Evolutionary conservation across 345 rosid species (phyloP).

Genomic region (Heritiera littoralis): DNA sequence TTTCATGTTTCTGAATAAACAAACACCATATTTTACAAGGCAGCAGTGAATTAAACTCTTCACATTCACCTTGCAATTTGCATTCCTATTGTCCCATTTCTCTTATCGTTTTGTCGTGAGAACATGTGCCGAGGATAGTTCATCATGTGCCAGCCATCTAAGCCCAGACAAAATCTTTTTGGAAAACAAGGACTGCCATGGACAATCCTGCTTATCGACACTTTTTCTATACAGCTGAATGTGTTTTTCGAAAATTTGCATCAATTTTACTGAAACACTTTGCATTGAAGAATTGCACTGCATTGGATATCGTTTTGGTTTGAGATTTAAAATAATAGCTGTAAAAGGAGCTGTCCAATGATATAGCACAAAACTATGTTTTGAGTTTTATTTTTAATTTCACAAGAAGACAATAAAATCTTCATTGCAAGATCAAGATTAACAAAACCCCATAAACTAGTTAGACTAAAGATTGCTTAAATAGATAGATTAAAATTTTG

Average conservation of each 20-base stretch:
- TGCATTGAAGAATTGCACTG: background rate
- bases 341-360: background rate
- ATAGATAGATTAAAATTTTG: too few species aligned
- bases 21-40: background rate
- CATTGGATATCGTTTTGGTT: background rate
- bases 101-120: background rate
- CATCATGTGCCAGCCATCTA: slow-evolving; percentile 7
- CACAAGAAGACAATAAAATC: background rate
- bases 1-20: background rate
- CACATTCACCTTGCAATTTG: background rate
- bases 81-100: background rate
- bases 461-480: too few species aligned
- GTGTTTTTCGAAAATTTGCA: background rate
- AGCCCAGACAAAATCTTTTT: slow-evolving; percentile 6
- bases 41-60: background rate
- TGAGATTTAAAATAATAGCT: background rate
- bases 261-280: background rate
- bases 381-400: background rate
- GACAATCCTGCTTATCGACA: background rate
- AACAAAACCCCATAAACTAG: too few species aligned
- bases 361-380: background rate
- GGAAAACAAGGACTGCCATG: background rate
- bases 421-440: too few species aligned
- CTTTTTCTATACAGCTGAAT: background rate
- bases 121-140: slow-evolving; percentile 5